Evolutionary conservation across 768 basidiomycete species (phyloP).

Genomic region (Trametes cinnabarina): DNA sequence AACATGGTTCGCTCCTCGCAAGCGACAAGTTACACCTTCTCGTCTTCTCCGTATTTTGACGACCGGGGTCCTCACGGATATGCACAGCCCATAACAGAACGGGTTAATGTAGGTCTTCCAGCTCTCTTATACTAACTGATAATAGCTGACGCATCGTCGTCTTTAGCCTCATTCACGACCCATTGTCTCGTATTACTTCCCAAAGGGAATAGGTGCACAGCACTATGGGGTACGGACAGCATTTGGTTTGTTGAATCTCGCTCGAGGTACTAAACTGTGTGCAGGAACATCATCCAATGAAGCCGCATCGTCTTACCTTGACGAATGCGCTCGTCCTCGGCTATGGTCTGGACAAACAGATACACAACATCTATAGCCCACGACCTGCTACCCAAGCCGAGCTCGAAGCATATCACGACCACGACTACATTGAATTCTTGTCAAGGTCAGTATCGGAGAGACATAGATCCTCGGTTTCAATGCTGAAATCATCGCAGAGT

Average conservation of each 20-base stretch:
- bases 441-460: conserved; percentile 65
- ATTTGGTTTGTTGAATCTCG: not conserved
- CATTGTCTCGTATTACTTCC: conserved; percentile 95
- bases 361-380: conserved; percentile 89
- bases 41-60: conserved; percentile 69
- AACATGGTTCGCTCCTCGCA: conserved; percentile 39
- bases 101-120: conserved; percentile 59
- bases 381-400: conserved; percentile 87
- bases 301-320: conserved; percentile 92
- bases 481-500: conserved; percentile 49
- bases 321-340: conserved; percentile 96
- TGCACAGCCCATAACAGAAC: conserved; percentile 78
- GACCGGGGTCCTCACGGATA: conserved; percentile 69
- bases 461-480: not conserved
- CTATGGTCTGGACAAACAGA: conserved; percentile 93
- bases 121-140: not conserved
- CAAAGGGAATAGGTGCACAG: conserved; percentile 89
- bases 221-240: conserved; percentile 83
- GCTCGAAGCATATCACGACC: conserved; percentile 88
- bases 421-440: conserved; percentile 95
- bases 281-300: conserved; percentile 98
- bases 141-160: not conserved
- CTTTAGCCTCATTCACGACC: conserved; percentile 75
- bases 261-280: not conserved
- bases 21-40: conserved; percentile 53